Base-by-base conservation (phyloP, 306 rosid species). In the Clitoria ternatea region DNA sequence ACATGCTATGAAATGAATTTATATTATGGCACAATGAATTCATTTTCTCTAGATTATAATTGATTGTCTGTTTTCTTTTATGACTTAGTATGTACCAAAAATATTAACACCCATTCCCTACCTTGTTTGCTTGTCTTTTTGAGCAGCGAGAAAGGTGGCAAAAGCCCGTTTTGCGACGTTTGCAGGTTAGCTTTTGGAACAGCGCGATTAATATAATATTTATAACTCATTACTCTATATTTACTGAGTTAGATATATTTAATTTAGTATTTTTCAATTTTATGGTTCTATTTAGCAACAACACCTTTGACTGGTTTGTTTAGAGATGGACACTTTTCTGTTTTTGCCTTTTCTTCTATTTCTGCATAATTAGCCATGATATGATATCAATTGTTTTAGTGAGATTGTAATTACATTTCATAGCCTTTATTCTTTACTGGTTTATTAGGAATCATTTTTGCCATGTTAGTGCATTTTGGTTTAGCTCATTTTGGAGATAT, bases 151-250 rank as follows among this genome's bases (percentile, higher is more conserved):
- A 77, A 73, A 60, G 47, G 19, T 77, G 82, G 82, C 80, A 73
- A 55, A 82, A 82, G 77, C 85, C 85, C 26, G 17, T 82, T 68
- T 62, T 82, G 80, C 77, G 85, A 4, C 85, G 85, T 20, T 62
- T 77, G 56, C 85, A 81, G 85, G 85, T 81, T 61, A 32, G 76
- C 26, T 74, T 72, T 66, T 18, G 50, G 37, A 37, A 66, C 56
- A 48, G 40, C 24, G 49, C 39, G 17, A 7, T 61, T 12, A 44
- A 20, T 24, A 45, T 45, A 5, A 63, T 73, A 9, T 54, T 19
- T 37, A 20, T 30, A 48, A n/a, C 37, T 64, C 7, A 48, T 52
- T 35, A 12, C 11, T 66, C 7, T 32, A 24, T 59, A 5, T 24
- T 48, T 68, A 47, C 2, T 42, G 48, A 23, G 43, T 18, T 53